phyloP scores from a whole-genome alignment of 2,329 filamentous ascomycete genomes.

The Aspergillus candidus region DNA sequence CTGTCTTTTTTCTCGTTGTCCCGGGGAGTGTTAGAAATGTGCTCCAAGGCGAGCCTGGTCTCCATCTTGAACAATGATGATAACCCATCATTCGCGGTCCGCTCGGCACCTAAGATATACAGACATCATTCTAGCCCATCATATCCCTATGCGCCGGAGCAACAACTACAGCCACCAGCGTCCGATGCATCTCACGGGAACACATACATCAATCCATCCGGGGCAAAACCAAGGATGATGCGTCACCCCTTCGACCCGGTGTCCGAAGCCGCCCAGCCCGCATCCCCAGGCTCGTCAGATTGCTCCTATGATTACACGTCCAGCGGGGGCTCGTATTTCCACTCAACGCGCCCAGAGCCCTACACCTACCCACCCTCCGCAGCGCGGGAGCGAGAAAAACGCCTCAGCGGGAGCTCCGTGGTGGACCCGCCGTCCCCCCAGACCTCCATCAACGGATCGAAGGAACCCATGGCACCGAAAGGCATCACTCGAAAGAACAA shows the following conservation, averaged over 20 bases:
- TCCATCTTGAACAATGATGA: conserved; percentile 46
- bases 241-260: conserved; percentile 21
- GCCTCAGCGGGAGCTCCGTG: conserved; percentile 18
- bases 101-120: conserved; percentile 23
- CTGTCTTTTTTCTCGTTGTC: conserved; percentile 9
- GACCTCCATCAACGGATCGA: conserved; percentile 17
- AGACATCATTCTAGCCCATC: conserved; percentile 19
- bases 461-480: conserved; percentile 19
- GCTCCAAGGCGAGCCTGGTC: conserved; percentile 31
- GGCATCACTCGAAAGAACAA: conserved; percentile 51
- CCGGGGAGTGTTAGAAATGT: conserved; percentile 20
- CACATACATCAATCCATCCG: conserved; percentile 22
- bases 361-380: conserved; percentile 19
- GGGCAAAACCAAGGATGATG: conserved; percentile 20
- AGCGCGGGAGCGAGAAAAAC: conserved; percentile 20
- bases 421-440: conserved; percentile 24
- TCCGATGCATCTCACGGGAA: conserved; percentile 17
- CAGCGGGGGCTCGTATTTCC: conserved; percentile 20
- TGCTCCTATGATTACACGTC: conserved; percentile 29
- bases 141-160: conserved; percentile 17
- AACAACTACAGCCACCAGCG: conserved; percentile 11
- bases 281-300: conserved; percentile 29
- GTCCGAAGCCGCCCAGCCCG: conserved; percentile 20
- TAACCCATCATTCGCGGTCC: conserved; percentile 41
- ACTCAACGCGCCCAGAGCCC: conserved; percentile 22